Conservation (phyloP, 2,329 filamentous ascomycete species). For the Epicoccum nigrum region DNA sequence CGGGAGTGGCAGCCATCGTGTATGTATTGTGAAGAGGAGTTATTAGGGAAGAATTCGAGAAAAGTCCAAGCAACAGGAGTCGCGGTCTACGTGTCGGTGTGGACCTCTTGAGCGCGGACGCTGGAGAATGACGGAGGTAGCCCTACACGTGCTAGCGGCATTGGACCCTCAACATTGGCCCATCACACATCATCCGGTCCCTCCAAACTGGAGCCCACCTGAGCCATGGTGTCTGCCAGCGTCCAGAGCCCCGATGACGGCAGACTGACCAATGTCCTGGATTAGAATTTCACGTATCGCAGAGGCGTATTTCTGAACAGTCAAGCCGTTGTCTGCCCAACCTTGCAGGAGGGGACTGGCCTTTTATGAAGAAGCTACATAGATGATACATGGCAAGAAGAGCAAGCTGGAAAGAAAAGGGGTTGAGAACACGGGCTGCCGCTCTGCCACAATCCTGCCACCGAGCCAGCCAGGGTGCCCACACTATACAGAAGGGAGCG, state of each 20-base stretch:
- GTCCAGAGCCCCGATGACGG: slow-evolving; percentile 19
- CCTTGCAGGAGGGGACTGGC: slow-evolving; percentile 26
- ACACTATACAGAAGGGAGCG: slow-evolving; percentile 34
- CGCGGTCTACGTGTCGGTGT: slow-evolving; percentile 16
- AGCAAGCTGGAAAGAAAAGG: slow-evolving; percentile 22
- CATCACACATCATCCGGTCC: slow-evolving; percentile 11
- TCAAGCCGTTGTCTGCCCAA: slow-evolving; percentile 28
- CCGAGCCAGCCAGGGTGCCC: slow-evolving; percentile 22
- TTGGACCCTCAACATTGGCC: slow-evolving; percentile 13
- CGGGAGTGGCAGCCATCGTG: slow-evolving; percentile 41
- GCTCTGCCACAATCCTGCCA: slow-evolving; percentile 20
- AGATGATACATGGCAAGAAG: slow-evolving; percentile 39
- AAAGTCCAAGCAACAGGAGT: slow-evolving; percentile 19
- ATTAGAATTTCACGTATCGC: background rate
- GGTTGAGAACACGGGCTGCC: slow-evolving; percentile 5
- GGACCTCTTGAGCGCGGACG: slow-evolving; percentile 23
- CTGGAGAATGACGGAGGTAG: slow-evolving; percentile 38
- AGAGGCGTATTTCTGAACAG: slow-evolving; percentile 14
- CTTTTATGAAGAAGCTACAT: slow-evolving; percentile 39
- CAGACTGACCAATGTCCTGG: slow-evolving; percentile 8
- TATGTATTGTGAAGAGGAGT: slow-evolving; percentile 8
- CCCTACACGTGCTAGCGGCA: slow-evolving; percentile 34
- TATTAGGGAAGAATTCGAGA: slow-evolving; percentile 6
- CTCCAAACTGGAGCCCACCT: background rate
- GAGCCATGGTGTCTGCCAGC: slow-evolving; percentile 13